Evolutionary conservation across 192 early-diverging fungal species (phyloP).

Genomic region (Coemansia sp.): DNA sequence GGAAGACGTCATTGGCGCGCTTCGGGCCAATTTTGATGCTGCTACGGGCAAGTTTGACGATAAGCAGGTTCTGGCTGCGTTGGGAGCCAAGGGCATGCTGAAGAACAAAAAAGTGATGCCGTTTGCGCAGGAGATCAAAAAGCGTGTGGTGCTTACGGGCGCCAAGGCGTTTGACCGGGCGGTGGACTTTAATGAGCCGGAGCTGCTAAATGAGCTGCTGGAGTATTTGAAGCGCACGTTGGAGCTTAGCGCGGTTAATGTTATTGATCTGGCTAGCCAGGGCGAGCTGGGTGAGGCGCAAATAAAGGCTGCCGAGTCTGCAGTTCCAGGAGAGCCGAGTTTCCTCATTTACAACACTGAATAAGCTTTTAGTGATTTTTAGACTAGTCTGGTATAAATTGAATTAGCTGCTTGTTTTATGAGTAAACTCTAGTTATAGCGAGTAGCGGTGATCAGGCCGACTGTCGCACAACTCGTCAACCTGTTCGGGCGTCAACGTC

Average conservation of each 20-base stretch:
- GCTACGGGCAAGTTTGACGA: conserved; percentile 67
- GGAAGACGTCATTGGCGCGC: conserved; percentile 60
- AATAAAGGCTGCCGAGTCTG: conserved; percentile 28
- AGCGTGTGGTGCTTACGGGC: conserved; percentile 68
- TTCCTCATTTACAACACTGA: conserved; percentile 35
- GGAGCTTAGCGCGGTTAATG: conserved; percentile 56
- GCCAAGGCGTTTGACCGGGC: conserved; percentile 75
- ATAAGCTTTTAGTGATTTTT: background rate
- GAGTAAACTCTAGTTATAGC: conserved; percentile 4
- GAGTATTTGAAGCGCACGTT: conserved; percentile 62
- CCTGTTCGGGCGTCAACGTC: conserved; percentile 16
- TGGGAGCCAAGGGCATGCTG: conserved; percentile 71
- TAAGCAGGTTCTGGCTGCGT: conserved; percentile 66
- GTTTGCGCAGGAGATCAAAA: conserved; percentile 91
- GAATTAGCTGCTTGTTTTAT: no score
- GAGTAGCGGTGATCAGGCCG: conserved; percentile 48
- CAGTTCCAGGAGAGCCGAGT: conserved; percentile 51
- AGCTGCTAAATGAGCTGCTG: conserved; percentile 57
- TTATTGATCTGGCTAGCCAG: conserved; percentile 52
- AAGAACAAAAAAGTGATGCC: conserved; percentile 97
- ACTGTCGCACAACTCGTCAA: conserved; percentile 38
- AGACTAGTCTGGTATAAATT: no score
- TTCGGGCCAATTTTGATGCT: conserved; percentile 60
- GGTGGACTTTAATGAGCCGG: conserved; percentile 78
- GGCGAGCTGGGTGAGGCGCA: conserved; percentile 30